phyloP scores from a whole-genome alignment of 1,284 basidiomycete species.

The Xerocomus amazonicus region DNA sequence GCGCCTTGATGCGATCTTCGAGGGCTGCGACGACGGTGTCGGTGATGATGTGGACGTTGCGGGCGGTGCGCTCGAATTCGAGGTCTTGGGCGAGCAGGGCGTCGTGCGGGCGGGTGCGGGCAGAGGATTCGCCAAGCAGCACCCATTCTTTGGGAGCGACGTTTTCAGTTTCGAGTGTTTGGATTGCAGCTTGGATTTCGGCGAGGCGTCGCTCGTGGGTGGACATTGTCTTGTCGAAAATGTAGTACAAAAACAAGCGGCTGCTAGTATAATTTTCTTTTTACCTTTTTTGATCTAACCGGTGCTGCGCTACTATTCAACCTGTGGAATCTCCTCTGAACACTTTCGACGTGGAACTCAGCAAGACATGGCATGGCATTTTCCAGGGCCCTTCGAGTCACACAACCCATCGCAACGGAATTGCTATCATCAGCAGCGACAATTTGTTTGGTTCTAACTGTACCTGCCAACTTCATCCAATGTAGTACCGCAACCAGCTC shows the following conservation, averaged over 20 bases:
- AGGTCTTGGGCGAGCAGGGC: constrained; percentile 92
- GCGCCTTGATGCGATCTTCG: constrained; percentile 89
- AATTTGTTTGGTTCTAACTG: too few species aligned
- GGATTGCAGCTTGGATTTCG: constrained; percentile 64
- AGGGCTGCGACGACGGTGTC: constrained; percentile 82
- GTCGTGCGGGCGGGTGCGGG: constrained; percentile 84
- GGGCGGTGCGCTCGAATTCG: constrained; percentile 89
- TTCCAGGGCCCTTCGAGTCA: too few species aligned
- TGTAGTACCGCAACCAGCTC: not conserved
- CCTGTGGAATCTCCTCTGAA: too few species aligned
- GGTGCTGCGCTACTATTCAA: too few species aligned
- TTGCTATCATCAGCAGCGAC: too few species aligned
- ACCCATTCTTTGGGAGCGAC: constrained; percentile 82
- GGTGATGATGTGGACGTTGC: constrained; percentile 86
- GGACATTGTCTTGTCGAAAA: constrained; percentile 36
- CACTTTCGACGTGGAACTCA: too few species aligned
- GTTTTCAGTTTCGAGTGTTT: constrained; percentile 66
- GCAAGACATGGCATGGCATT: too few species aligned
- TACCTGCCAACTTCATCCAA: not conserved
- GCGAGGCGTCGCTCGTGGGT: constrained; percentile 64
- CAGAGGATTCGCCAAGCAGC: constrained; percentile 86
- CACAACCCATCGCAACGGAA: too few species aligned
- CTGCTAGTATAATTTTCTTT: too few species aligned
- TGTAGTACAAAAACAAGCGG: too few species aligned
- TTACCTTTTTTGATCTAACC: too few species aligned